Conservation (phyloP, 495 filamentous ascomycete species). For the Podospora pseudoanserina region DNA sequence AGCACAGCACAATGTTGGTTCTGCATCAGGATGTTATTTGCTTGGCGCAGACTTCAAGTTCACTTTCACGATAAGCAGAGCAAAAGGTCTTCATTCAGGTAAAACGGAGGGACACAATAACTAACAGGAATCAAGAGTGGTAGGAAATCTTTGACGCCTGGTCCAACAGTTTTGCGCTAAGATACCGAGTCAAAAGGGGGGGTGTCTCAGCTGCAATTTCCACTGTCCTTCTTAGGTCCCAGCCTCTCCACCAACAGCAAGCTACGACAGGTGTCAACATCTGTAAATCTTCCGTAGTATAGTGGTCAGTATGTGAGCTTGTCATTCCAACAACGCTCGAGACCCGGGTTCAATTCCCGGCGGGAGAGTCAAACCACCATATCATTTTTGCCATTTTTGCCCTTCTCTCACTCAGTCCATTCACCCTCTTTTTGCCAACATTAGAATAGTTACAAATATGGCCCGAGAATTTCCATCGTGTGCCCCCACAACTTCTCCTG, state of each 20-base stretch:
- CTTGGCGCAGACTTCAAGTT: not conserved
- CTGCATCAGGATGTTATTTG: not conserved
- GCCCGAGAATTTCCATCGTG: no score
- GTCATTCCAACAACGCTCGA: slow-evolving; percentile 6
- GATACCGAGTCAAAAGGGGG: no score
- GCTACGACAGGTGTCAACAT: slow-evolving; percentile 1
- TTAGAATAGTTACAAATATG: no score
- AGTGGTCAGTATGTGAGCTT: slow-evolving; percentile 7
- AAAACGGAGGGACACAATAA: no score
- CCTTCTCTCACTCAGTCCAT: not conserved
- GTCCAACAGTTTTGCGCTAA: no score
- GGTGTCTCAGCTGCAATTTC: not conserved
- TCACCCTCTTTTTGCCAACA: no score
- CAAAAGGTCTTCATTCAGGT: no score
- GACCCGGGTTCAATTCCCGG: slow-evolving; percentile 6
- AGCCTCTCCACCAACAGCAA: not conserved
- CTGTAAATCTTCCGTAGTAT: slow-evolving; percentile 6
- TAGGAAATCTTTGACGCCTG: no score
- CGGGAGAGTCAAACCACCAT: not conserved
- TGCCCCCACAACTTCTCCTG: no score
- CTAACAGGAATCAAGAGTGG: no score
- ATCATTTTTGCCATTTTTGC: not conserved
- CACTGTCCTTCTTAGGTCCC: not conserved
- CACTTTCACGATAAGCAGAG: no score
- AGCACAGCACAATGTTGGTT: not conserved